Evolutionary conservation across 371 early-diverging fungal species (phyloP).

Genomic region (Mucor irregularis): DNA sequence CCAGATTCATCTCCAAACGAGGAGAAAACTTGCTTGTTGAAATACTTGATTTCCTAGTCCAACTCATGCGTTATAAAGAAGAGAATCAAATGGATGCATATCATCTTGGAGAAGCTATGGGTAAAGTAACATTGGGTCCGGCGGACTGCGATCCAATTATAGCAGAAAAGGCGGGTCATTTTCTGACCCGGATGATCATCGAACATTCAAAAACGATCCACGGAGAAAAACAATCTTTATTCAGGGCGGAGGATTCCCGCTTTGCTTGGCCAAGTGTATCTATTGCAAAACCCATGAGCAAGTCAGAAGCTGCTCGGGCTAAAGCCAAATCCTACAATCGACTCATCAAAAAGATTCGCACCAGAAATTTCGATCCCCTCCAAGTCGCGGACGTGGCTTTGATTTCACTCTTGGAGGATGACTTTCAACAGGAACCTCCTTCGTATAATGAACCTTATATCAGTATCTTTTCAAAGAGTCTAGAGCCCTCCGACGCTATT

Average conservation of each 20-base stretch:
- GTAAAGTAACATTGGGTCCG: slow-evolving; percentile 46
- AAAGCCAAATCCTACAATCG: slow-evolving; percentile 46
- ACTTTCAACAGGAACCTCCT: slow-evolving; percentile 22
- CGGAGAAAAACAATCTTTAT: slow-evolving; percentile 15
- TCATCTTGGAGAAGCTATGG: slow-evolving; percentile 48
- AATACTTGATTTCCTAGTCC: slow-evolving; percentile 44
- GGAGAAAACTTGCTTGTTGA: slow-evolving; percentile 35
- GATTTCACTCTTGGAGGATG: slow-evolving; percentile 37
- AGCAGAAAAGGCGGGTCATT: slow-evolving; percentile 46
- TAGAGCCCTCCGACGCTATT: slow-evolving; percentile 7
- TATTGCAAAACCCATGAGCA: slow-evolving; percentile 19
- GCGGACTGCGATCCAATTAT: slow-evolving; percentile 48
- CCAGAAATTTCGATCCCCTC: slow-evolving; percentile 26
- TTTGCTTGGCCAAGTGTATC: slow-evolving; percentile 9
- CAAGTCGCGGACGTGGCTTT: slow-evolving; percentile 11
- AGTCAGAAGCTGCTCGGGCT: slow-evolving; percentile 37
- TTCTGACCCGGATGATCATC: slow-evolving; percentile 49
- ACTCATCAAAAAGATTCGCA: slow-evolving; percentile 28
- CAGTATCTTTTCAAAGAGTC: slow-evolving; percentile 28
- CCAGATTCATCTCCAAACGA: slow-evolving; percentile 12
- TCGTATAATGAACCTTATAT: slow-evolving; percentile 37
- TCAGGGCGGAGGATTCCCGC: slow-evolving; percentile 27
- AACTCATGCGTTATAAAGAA: slow-evolving; percentile 42
- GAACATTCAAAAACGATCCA: slow-evolving; percentile 44
- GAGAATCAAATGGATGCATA: slow-evolving; percentile 45